These are phyloP conservation scores for Schoenoplectus triqueter DNA, from an alignment of 202 grass and related monocot genomes.

Conservation along the genomic window DNA sequence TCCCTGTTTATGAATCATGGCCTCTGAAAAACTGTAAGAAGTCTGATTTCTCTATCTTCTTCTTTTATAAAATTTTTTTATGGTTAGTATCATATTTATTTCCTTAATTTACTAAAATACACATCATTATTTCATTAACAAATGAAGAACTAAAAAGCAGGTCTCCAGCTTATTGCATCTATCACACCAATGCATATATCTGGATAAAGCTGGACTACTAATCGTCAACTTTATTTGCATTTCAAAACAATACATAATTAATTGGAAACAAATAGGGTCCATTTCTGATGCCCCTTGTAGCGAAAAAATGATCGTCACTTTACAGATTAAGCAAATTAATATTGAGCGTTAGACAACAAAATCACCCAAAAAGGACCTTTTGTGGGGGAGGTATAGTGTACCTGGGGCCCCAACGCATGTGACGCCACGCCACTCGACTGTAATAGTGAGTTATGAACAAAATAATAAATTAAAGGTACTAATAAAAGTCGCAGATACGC, in stretches of 20 bases:
- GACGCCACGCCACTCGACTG: neutral
- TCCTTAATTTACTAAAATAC: neutral
- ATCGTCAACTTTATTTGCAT: neutral
- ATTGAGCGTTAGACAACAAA: neutral
- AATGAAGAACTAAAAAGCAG: neutral
- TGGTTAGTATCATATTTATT: neutral
- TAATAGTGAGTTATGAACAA: too few relatives aligned
- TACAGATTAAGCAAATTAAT: conserved; percentile 1
- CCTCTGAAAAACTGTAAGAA: neutral
- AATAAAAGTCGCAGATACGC: neutral
- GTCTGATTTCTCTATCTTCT: neutral
- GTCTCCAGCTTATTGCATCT: neutral
- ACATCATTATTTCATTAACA: neutral
- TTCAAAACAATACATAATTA: neutral
- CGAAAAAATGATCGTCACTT: conserved; percentile 16
- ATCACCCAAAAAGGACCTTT: neutral
- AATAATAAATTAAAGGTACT: too few relatives aligned
- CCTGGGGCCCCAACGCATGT: conserved; percentile 13
- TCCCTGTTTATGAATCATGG: neutral
- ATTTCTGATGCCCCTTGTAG: neutral
- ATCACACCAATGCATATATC: neutral
- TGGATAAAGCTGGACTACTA: neutral
- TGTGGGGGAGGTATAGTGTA: neutral
- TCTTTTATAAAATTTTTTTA: neutral
- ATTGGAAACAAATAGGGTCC: neutral